These are phyloP conservation scores for Udeniomyces megalosporus DNA, from an alignment of 768 basidiomycete species.

Conservation along the genomic window DNA sequence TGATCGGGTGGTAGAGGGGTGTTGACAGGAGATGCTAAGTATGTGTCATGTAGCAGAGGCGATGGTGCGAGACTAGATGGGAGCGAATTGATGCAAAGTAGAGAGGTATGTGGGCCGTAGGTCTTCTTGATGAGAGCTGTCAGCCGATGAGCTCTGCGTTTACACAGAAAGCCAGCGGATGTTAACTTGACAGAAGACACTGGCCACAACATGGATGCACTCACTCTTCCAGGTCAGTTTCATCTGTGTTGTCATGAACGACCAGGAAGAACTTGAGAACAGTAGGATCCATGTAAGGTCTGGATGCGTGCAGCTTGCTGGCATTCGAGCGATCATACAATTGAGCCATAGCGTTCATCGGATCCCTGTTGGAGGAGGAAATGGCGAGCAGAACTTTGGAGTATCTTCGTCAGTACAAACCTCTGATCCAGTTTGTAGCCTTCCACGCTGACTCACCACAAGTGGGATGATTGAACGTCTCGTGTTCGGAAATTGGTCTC, in stretches of 20 bases:
- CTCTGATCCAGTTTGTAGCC: too few relatives aligned
- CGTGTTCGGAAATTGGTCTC: conserved; percentile 19
- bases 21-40: background rate
- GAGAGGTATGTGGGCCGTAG: conserved; percentile 14
- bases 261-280: conserved; percentile 26
- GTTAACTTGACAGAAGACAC: background rate
- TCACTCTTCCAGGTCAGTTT: conserved; percentile 20
- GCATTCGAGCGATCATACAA: conserved; percentile 19
- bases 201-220: conserved; percentile 1
- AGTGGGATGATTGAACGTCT: conserved; percentile 24
- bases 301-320: conserved; percentile 15
- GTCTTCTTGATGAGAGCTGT: conserved; percentile 26
- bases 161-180: background rate
- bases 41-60: conserved; percentile 7
- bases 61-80: background rate
- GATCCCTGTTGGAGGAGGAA: conserved; percentile 24
- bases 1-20: background rate
- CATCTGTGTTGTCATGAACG: conserved; percentile 25
- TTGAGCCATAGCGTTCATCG: conserved; percentile 21
- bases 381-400: conserved; percentile 25
- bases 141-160: conserved; percentile 24
- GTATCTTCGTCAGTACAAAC: too few relatives aligned
- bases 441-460: conserved; percentile 21
- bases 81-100: conserved; percentile 12
- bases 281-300: conserved; percentile 25